A percentile compares a stretch with the other conserved stretches of the same genome.
phyloP scores from a whole-genome alignment of 805 yeast genomes.

The Hanseniaspora guilliermondii region DNA sequence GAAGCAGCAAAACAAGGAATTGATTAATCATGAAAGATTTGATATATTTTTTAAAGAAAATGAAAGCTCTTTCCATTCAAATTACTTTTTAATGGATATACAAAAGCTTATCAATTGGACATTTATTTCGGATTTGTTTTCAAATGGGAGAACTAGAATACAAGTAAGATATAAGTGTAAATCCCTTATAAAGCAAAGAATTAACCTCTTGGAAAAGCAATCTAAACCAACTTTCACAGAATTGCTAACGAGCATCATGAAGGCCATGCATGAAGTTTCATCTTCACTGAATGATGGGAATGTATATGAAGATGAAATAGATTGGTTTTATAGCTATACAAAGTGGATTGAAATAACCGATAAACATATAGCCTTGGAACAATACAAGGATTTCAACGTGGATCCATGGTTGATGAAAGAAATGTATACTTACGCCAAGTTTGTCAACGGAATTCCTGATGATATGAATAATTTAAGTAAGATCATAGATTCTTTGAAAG shows the following conservation, averaged over 20 bases:
- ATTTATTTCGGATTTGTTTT: conserved; percentile 75
- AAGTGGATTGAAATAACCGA: background rate
- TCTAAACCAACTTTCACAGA: background rate
- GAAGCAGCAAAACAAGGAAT: background rate
- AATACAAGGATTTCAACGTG: background rate
- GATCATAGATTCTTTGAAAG: background rate
- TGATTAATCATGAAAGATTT: background rate
- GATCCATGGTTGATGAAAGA: conserved; percentile 6
- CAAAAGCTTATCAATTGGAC: conserved; percentile 73
- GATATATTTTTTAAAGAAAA: background rate
- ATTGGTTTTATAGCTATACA: conserved; percentile 11
- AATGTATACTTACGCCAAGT: background rate
- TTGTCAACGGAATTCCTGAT: background rate
- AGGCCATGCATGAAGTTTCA: background rate
- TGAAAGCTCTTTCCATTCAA: background rate
- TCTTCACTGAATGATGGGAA: background rate
- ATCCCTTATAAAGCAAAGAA: conserved; percentile 47
- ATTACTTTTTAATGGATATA: conserved; percentile 15
- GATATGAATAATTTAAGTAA: background rate
- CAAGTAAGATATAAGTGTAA: conserved; percentile 96
- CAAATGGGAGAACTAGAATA: conserved; percentile 76
- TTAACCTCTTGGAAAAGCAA: background rate
- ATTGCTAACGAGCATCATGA: background rate
- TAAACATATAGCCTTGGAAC: background rate
- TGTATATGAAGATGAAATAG: conserved; percentile 9